Evolutionary conservation across 148 eudicot genomes (phyloP).

Genomic region (Nepenthes gracilis): DNA sequence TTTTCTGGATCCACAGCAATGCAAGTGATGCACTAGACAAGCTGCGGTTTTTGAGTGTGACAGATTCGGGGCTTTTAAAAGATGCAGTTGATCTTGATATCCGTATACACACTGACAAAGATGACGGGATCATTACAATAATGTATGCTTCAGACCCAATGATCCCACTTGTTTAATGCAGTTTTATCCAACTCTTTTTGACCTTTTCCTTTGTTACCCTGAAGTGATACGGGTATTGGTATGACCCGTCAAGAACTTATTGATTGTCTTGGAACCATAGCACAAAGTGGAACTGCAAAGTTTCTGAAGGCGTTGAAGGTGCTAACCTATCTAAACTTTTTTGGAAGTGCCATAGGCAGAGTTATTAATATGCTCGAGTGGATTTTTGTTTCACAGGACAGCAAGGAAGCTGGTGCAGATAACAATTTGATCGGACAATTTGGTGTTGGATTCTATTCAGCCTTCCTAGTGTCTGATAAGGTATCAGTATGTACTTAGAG

Average conservation of each 20-base stretch:
- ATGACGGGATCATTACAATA: slow-evolving; percentile 77
- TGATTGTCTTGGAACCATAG: slow-evolving; percentile 91
- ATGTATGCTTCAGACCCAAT: slow-evolving; percentile 36
- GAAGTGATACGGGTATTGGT: slow-evolving; percentile 93
- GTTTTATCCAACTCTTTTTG: neutral
- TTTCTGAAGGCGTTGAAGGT: slow-evolving; percentile 90
- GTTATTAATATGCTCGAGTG: too few relatives aligned
- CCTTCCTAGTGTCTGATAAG: slow-evolving; percentile 90
- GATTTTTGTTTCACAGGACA: slow-evolving; percentile 44
- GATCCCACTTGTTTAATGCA: neutral
- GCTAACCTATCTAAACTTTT: neutral
- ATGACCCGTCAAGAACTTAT: slow-evolving; percentile 91
- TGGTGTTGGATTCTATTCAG: slow-evolving; percentile 95
- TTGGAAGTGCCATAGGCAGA: too few relatives aligned
- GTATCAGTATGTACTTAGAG: slow-evolving; percentile 20
- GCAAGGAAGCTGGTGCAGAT: slow-evolving; percentile 83
- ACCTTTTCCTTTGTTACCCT: slow-evolving; percentile 4
- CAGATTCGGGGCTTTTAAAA: slow-evolving; percentile 57
- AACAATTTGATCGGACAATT: slow-evolving; percentile 96
- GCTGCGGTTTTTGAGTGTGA: slow-evolving; percentile 89
- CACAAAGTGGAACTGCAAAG: slow-evolving; percentile 99
- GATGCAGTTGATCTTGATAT: slow-evolving; percentile 75
- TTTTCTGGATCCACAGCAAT: slow-evolving; percentile 37
- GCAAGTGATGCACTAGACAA: slow-evolving; percentile 99
- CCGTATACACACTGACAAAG: slow-evolving; percentile 74